Base-by-base conservation (phyloP, 805 yeast genomes). In the Kurtzmaniella cleridarum region DNA sequence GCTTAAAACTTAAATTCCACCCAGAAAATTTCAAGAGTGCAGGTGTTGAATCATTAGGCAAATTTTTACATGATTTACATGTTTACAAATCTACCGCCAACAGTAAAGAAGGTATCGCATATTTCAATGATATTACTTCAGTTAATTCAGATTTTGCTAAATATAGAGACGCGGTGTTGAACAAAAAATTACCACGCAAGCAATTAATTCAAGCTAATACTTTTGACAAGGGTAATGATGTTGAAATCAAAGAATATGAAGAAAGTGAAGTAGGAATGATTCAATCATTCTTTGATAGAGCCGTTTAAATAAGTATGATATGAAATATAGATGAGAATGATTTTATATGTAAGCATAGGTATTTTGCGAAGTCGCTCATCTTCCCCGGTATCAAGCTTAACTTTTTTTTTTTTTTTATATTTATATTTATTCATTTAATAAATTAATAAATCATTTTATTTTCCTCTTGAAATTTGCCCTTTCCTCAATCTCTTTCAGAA, bases 131-230 rank as follows among this genome's bases (percentile, higher is more conserved):
- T 20, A 80, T 80, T 62, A 81, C 95, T n/a, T 68, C 73, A 2
- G 88, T 83, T 30, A 72, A 79, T 6, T 71, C 66, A 11, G 85
- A 83, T 13, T 64, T 82, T 39, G 77, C 85, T 18, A 62, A 70
- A 45, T 83, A 73, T 55, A 75, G 95, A 63, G 81, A 79, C 39
- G 66, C 73, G 28, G 88, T 88, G 11, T 64, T 88, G 43, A 63
- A 66, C 33, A 82, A 84, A 57, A 84, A 86, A 62, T 69, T 82
- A 49, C 95, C 96, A 45, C 76, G 96, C 59, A 82, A 80, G 59
- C 95, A 86, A 57, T 75, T 82, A 48, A 78, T 88, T 41, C 96
- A 88, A 62, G 86, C 89, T 20, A 88, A 88, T 61, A 83, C 95
- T 7, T 49, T 63, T 18, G 45, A 77, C 33, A 48, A 55, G 11